A percentile compares a stretch with the other conserved stretches of the same genome.
These are phyloP conservation scores for Termitomyces sp. DNA, from an alignment of 768 basidiomycete genomes.

Conservation along the genomic window DNA sequence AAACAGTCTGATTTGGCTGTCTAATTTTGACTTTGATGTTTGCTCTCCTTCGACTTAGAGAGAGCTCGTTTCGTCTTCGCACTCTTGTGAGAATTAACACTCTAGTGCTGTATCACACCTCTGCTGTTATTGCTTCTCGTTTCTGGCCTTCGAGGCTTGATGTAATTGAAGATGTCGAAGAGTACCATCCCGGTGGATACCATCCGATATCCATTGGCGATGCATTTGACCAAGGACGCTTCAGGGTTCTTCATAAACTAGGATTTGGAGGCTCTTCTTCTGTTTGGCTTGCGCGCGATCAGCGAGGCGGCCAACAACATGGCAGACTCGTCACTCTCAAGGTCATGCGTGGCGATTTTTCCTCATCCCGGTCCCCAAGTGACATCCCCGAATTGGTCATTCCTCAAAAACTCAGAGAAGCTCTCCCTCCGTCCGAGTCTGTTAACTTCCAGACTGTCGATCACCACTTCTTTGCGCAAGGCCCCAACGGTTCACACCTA, in stretches of 20 bases:
- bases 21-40: too few species aligned
- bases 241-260: conserved; percentile 42
- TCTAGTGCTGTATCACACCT: not conserved
- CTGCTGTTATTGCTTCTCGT: not conserved
- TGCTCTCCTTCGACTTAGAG: not conserved
- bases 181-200: conserved; percentile 45
- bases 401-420: conserved; percentile 28
- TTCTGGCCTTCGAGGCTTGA: conserved; percentile 21
- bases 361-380: conserved; percentile 18
- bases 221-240: conserved; percentile 39
- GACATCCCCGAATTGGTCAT: conserved; percentile 25
- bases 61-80: not conserved
- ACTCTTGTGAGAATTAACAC: not conserved
- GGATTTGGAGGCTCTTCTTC: conserved; percentile 38
- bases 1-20: too few species aligned
- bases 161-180: conserved; percentile 37
- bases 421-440: conserved; percentile 7
- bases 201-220: conserved; percentile 49
- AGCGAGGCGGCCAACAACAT: not conserved
- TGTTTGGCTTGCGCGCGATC: conserved; percentile 30
- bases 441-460: conserved; percentile 24
- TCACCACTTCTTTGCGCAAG: conserved; percentile 39
- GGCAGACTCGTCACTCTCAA: conserved; percentile 28
- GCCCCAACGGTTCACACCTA: conserved; percentile 47
- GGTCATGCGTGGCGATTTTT: conserved; percentile 27